A percentile compares a stretch with the other conserved stretches of the same genome.
Conservation (phyloP, 768 basidiomycete species). For the Russula vinacea region DNA sequence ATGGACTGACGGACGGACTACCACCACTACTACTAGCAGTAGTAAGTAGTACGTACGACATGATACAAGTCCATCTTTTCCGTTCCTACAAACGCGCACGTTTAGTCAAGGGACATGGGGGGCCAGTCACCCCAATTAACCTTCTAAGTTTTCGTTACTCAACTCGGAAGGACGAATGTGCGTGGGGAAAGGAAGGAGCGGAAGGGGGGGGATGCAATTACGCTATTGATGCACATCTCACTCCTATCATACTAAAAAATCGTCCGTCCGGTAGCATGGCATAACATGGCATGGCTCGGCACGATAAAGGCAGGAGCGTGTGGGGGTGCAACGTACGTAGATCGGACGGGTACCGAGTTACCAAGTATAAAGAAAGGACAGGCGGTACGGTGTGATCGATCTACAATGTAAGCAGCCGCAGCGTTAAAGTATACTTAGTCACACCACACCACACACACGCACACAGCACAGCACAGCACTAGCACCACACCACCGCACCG, state of each 20-base stretch:
- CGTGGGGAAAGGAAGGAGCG: not conserved
- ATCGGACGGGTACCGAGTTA: conserved; percentile 3
- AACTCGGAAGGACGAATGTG: not conserved
- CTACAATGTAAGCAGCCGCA: not conserved
- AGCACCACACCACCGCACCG: too few species aligned
- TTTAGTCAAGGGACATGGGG: not conserved
- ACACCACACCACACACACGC: not conserved
- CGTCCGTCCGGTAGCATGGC: too few species aligned
- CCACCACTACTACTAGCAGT: not conserved
- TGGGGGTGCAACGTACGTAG: not conserved
- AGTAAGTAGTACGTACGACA: not conserved
- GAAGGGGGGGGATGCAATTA: not conserved
- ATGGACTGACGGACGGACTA: not conserved
- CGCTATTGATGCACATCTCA: not conserved
- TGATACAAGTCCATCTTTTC: too few species aligned
- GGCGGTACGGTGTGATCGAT: not conserved
- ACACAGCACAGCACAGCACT: too few species aligned
- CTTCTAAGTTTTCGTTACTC: not conserved
- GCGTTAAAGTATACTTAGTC: not conserved
- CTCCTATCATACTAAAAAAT: not conserved
- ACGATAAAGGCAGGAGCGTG: not conserved
- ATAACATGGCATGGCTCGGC: too few species aligned
- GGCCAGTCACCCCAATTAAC: not conserved
- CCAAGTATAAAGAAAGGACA: not conserved
- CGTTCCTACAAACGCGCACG: not conserved